Base-by-base conservation (phyloP, 768 basidiomycete genomes). In the Leucosporidium yakuticum region DNA sequence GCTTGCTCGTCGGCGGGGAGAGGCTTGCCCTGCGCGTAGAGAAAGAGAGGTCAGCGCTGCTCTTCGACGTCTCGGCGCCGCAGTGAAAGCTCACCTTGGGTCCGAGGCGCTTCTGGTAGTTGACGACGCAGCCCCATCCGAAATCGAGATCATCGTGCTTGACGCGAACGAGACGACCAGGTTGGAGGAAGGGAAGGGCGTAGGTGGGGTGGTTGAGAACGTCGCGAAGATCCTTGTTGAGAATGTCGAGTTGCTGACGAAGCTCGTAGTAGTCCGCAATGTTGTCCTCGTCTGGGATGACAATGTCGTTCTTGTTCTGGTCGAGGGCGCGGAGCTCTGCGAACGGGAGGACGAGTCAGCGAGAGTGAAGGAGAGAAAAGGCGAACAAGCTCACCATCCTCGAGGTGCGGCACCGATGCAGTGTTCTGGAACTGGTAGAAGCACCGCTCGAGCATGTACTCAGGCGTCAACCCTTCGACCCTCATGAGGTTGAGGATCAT, bases 381-480 rank as follows among this genome's bases (percentile, higher is more conserved):
- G 25, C 48, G 39, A 1, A 31, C 63, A 60, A 27, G 80, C 86
- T 62, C 75, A 94, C 95, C 89, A 65, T 88, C 84, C 77, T 93
- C 88, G 12, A 95, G 80, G 60, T 82, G 79, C 1, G 96, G 96
- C 59, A 98, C 88, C n/a, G 87, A 88, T 31, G 88, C 85, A 69
- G 84, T 92, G 78, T 90, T 97, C 80, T 99, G 96, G 80, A 97
- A 98, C 79, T 99, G 96, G 83, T 90, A 90, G 83, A 99, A 99
- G 81, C 93, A 97, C 56, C 90, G 83, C 79, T 96, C 91, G 17
- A 99, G 83, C 95, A 99, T 98, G 78, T 84, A 97, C 80, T 99
- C 96, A 9, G 96, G 96, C 74, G 91, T 97, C 74, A 99, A 87
- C 8, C 94, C 95, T 79, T 99, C 96, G 23, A 99, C 96, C 77